Percentiles rank a stretch among this genome's conserved stretches.
Evolutionary conservation across 1,139 yeast species (phyloP).

Genomic region (Hansenula anomala): DNA sequence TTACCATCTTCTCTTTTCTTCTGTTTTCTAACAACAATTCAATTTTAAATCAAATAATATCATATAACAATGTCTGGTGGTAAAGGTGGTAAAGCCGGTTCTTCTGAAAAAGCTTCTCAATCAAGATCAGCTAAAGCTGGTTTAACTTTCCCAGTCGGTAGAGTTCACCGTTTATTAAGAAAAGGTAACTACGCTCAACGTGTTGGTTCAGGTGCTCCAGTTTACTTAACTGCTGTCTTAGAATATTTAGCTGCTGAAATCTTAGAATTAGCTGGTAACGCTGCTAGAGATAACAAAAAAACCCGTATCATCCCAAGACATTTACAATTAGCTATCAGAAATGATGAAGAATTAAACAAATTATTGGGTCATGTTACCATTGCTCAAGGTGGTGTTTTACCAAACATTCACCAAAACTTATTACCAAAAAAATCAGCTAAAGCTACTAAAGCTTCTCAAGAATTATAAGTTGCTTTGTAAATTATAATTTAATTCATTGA

Average conservation of each 20-base stretch:
- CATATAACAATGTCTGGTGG: slow-evolving; percentile 85
- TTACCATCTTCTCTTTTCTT: neutral
- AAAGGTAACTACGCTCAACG: slow-evolving; percentile 99
- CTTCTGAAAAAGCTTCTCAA: slow-evolving; percentile 90
- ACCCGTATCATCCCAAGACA: slow-evolving; percentile 99
- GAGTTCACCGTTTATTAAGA: slow-evolving; percentile 96
- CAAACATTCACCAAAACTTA: slow-evolving; percentile 96
- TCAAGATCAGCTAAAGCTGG: slow-evolving; percentile 99
- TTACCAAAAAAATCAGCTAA: slow-evolving; percentile 91
- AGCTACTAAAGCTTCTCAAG: slow-evolving; percentile 79
- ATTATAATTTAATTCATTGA: slow-evolving; percentile 22
- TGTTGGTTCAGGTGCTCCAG: slow-evolving; percentile 98
- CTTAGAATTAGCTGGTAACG: slow-evolving; percentile 97
- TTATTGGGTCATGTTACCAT: slow-evolving; percentile 91
- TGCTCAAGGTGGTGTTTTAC: slow-evolving; percentile 98
- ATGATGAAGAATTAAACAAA: slow-evolving; percentile 95
- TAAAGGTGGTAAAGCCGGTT: slow-evolving; percentile 96
- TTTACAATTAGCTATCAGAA: slow-evolving; percentile 96
- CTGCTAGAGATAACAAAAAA: slow-evolving; percentile 97
- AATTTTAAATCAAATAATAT: slow-evolving; percentile 6
- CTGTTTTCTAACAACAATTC: too few relatives aligned
- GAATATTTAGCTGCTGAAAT: slow-evolving; percentile 97
- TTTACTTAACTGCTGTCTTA: slow-evolving; percentile 91
- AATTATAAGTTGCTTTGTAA: slow-evolving; percentile 45
- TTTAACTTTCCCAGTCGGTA: slow-evolving; percentile 98